These are phyloP conservation scores for Melastoma malabathricum DNA, from an alignment of 345 rosid species.

Conservation along the genomic window DNA sequence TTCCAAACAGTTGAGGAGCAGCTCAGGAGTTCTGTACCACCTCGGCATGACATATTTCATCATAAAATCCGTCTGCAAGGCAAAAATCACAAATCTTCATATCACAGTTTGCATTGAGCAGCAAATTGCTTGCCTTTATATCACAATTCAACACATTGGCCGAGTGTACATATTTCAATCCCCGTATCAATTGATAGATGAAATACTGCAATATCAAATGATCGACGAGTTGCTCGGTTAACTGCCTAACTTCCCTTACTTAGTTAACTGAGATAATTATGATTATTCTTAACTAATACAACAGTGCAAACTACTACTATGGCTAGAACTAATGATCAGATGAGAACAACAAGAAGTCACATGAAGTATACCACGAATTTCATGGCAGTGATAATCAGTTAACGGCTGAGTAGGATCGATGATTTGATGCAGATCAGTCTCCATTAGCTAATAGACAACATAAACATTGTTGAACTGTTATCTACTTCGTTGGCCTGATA, in stretches of 20 bases:
- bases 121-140: conserved; percentile 76
- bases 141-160: conserved; percentile 81
- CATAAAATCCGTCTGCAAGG: conserved; percentile 82
- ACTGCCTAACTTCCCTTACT: neutral
- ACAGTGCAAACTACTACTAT: no score
- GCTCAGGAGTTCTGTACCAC: conserved; percentile 44
- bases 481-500: conserved; percentile 51
- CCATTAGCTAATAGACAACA: conserved; percentile 80
- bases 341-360: conserved; percentile 10
- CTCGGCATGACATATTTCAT: conserved; percentile 51
- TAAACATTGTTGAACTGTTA: conserved; percentile 79
- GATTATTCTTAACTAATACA: no score
- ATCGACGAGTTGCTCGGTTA: neutral
- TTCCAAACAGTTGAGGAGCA: conserved; percentile 42
- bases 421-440: conserved; percentile 82
- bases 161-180: conserved; percentile 46
- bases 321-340: no score
- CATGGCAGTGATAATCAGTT: conserved; percentile 91
- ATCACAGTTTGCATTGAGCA: conserved; percentile 40
- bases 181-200: conserved; percentile 71
- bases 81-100: conserved; percentile 72
- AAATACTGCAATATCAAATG: conserved; percentile 39
- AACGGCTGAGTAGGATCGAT: conserved; percentile 66
- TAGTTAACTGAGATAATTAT: no score
- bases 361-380: conserved; percentile 7